These are phyloP conservation scores for Austroboletus festivus DNA, from an alignment of 768 basidiomycete species.

Conservation along the genomic window DNA sequence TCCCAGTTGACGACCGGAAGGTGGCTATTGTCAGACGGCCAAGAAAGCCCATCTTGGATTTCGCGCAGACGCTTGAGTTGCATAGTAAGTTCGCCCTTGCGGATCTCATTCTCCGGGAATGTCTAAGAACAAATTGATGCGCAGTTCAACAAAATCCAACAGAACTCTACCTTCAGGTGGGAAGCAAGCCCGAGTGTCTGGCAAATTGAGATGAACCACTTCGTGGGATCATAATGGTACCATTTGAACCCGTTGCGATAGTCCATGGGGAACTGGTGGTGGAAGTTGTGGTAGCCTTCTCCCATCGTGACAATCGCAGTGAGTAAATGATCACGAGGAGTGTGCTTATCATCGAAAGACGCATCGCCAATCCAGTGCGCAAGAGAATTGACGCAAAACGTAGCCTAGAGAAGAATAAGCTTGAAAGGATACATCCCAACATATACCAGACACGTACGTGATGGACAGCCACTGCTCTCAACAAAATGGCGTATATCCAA, in stretches of 20 bases:
- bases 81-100: slow-evolving; percentile 93
- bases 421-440: not conserved
- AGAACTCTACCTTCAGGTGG: slow-evolving; percentile 48
- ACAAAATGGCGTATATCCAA: slow-evolving; percentile 78
- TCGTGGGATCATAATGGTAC: slow-evolving; percentile 90
- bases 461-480: slow-evolving; percentile 81
- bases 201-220: slow-evolving; percentile 74
- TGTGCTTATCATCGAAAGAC: slow-evolving; percentile 94
- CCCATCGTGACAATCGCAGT: slow-evolving; percentile 91
- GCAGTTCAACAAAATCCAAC: not conserved
- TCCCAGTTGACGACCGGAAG: slow-evolving; percentile 87
- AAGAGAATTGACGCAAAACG: slow-evolving; percentile 95
- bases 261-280: slow-evolving; percentile 96
- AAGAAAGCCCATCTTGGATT: slow-evolving; percentile 70
- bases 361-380: slow-evolving; percentile 95
- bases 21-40: slow-evolving; percentile 75
- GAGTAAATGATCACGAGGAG: slow-evolving; percentile 83
- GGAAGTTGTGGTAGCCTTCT: slow-evolving; percentile 98
- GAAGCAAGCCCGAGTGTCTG: slow-evolving; percentile 47
- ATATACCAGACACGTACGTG: slow-evolving; percentile 52
- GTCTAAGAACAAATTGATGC: slow-evolving; percentile 17
- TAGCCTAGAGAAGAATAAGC: slow-evolving; percentile 55
- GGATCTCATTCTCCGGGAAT: slow-evolving; percentile 71
- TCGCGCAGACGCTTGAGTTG: slow-evolving; percentile 82
- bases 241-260: slow-evolving; percentile 93